Conservation (phyloP, 306 rosid genomes). For the Alnus glutinosa region DNA sequence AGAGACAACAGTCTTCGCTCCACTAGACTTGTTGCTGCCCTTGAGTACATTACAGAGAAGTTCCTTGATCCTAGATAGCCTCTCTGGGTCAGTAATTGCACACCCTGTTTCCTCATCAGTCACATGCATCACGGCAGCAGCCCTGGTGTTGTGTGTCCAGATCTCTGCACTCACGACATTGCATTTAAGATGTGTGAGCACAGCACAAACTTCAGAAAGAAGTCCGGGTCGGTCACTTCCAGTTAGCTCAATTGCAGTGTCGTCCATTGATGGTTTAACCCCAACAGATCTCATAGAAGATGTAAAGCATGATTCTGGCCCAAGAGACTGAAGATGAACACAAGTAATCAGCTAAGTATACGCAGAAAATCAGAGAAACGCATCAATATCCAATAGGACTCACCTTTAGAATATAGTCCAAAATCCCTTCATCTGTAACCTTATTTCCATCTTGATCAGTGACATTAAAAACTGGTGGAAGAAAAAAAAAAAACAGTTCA, state of each 20-base stretch:
- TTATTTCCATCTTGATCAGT: constrained; percentile 92
- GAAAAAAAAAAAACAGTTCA: constrained; percentile 5
- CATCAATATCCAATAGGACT: constrained; percentile 28
- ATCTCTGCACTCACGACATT: constrained; percentile 81
- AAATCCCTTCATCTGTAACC: constrained; percentile 73
- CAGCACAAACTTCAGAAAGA: constrained; percentile 86
- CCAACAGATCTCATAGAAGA: constrained; percentile 78
- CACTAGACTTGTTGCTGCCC: constrained; percentile 69
- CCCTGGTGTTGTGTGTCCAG: constrained; percentile 91
- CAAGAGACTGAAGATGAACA: constrained; percentile 66
- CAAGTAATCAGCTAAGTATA: background rate
- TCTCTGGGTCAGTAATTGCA: constrained; percentile 64
- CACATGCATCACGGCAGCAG: constrained; percentile 80
- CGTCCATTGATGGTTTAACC: constrained; percentile 62
- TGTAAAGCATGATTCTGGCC: constrained; percentile 72
- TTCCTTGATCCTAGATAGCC: constrained; percentile 61
- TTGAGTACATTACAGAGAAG: constrained; percentile 83
- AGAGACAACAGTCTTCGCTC: constrained; percentile 76
- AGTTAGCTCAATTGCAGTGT: constrained; percentile 76
- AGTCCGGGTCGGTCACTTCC: constrained; percentile 92
- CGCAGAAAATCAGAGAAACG: constrained; percentile 10
- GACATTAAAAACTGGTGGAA: constrained; percentile 76
- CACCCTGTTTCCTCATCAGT: constrained; percentile 59
- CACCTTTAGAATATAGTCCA: constrained; percentile 78
- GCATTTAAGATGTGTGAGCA: constrained; percentile 77